phyloP scores from a whole-genome alignment of 805 yeast genomes.

The Tetrapisispora taiwanensis region DNA sequence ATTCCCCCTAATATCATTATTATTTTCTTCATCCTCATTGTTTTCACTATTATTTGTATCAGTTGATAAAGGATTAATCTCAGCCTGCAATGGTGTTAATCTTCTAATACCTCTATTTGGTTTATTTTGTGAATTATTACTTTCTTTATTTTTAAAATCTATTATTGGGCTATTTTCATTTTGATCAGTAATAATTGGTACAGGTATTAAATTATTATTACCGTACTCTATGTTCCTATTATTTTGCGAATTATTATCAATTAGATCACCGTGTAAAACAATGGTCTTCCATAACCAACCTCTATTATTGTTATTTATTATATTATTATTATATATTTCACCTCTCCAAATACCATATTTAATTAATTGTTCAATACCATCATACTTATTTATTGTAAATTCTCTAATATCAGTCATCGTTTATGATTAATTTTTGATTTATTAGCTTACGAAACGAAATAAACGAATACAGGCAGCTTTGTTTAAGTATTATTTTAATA shows the following conservation, averaged over 20 bases:
- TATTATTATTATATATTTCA: slow-evolving; percentile 14
- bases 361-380: slow-evolving; percentile 19
- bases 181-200: slow-evolving; percentile 10
- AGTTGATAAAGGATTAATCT: slow-evolving; percentile 8
- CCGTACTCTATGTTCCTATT: neutral
- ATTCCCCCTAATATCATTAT: neutral
- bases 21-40: neutral
- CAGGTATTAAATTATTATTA: slow-evolving; percentile 6
- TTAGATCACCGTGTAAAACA: slow-evolving; percentile 13
- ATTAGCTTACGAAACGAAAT: too few relatives aligned
- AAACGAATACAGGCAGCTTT: too few relatives aligned
- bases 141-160: neutral
- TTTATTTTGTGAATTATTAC: neutral
- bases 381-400: slow-evolving; percentile 14
- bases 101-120: slow-evolving; percentile 13
- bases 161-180: slow-evolving; percentile 3
- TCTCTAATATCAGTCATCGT: slow-evolving; percentile 2
- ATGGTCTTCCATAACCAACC: slow-evolving; percentile 28
- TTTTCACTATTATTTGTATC: neutral
- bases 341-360: slow-evolving; percentile 26
- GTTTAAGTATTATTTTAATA: too few relatives aligned
- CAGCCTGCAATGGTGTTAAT: slow-evolving; percentile 15
- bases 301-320: slow-evolving; percentile 9
- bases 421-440: too few relatives aligned
- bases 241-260: slow-evolving; percentile 1